Conservation (phyloP, 208 protist species). For the Acanthamoeba castellanii region DNA sequence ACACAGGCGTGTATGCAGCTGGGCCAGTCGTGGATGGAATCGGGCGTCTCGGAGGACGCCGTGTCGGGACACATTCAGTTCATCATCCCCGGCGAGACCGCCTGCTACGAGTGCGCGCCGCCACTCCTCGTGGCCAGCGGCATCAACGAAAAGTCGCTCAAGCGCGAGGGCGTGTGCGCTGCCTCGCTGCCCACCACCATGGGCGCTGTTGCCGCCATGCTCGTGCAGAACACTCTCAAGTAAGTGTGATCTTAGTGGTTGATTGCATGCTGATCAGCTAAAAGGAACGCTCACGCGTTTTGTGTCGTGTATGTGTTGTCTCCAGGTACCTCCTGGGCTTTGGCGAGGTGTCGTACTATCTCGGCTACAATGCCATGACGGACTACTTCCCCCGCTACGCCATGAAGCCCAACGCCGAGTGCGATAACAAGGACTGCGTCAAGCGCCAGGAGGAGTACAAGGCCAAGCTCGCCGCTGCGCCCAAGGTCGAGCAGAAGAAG, state of each 20-base stretch:
- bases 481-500: constrained; percentile 60
- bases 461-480: background rate
- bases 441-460: constrained; percentile 44
- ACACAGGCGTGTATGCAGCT: constrained; percentile 93
- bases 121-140: constrained; percentile 95
- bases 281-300: background rate
- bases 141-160: constrained; percentile 91
- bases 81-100: constrained; percentile 94
- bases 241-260: constrained; percentile 78
- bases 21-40: constrained; percentile 95
- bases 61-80: constrained; percentile 98
- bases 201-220: constrained; percentile 96
- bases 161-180: constrained; percentile 97
- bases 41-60: constrained; percentile 97
- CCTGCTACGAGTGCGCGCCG: constrained; percentile 93
- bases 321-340: constrained; percentile 89
- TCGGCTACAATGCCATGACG: constrained; percentile 96
- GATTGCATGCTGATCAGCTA: background rate
- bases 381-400: constrained; percentile 95
- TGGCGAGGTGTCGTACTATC: constrained; percentile 94
- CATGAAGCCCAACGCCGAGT: constrained; percentile 93
- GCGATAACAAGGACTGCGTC: constrained; percentile 43
- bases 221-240: constrained; percentile 97
- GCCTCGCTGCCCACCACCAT: constrained; percentile 98
- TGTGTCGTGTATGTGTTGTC: background rate